Base-by-base conservation (phyloP, 2,329 filamentous ascomycete species). In the Neofusicoccum sp. region DNA sequence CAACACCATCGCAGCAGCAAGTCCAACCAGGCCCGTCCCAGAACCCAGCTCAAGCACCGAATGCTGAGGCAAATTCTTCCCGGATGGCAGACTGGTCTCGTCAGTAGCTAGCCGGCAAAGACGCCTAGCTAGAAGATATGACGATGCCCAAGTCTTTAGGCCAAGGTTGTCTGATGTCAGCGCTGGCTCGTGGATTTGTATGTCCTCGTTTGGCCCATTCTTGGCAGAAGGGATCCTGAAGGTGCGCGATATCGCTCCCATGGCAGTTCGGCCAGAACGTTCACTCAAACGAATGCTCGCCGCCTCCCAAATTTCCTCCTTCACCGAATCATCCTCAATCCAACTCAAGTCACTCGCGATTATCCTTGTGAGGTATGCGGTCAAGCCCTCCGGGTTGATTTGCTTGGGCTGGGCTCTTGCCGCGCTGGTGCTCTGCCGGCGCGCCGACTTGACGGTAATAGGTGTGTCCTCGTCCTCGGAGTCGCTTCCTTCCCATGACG, bases 101-200 rank as follows among this genome's bases (percentile, higher is more conserved):
- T 63, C 52, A 12, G 56, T 45, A 3, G 67, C 39, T 14, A 83
- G 71, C 3, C 64, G 66, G 52, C 72, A 71, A 31, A 98, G 84
- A 29, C 90, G 87, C 68, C 86, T 89, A 0, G 94, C 90, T 4
- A 98, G 86, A 2, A 96, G 84, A 71, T 93, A 96, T 0, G 93
- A 94, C 0, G 93, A 94, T 0, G 91, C 92, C 95, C 95, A 98
- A 0, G 95, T 99, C 77, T 99, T 98, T 74, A 96, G 84, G 1
- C 95, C 95, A 16, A 98, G 82, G 64, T 91, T 90, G 75, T 97
- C 94, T 6, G 90, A 90, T 0, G 92, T 96, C 62, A 98, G 81
- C 0, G 93, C 88, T 1, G 95, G 95, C 74, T 99, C 95, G 63
- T 92, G 85, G 43, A 99, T 87, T 39, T 84, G 83, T 56, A 99